Base-by-base conservation (phyloP, 2,329 filamentous ascomycete species). In the Colletotrichum cuscutae region DNA sequence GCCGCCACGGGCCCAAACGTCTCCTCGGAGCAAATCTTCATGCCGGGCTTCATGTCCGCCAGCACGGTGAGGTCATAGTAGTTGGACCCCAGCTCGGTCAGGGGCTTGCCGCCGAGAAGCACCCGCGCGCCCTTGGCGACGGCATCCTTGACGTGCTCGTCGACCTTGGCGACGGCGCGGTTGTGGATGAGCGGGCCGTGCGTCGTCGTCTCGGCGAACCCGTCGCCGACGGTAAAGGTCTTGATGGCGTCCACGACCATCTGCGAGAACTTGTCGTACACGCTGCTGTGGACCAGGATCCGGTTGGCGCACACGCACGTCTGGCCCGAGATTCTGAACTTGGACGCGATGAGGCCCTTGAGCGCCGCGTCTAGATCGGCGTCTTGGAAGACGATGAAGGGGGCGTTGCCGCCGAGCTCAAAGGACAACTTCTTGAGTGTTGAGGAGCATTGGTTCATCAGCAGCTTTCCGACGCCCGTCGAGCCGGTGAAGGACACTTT, bases 401-500 rank as follows among this genome's bases (percentile, higher is more conserved):
- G 90, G 7, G 87, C 90, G 81, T 93, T 93, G 66, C 91, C 91
- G 32, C 91, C 91, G 12, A 90, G 90, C 81, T 92, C 91, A 12
- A 92, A 85, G 1, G 90, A 92, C 68, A 92, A 89, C 78, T 91
- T 92, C 82, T 92, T 92, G 77, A 91, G 82, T 73, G 86, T 94
- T 0, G 88, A 82, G 11, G 90, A 87, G 0, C 93, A 93, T 82
- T 89, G 87, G 79, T 93, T 94, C 92, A 95, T 95, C 76, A 95
- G 93, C 64, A 92, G 87, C 72, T 90, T 89, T 13, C 91, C 94
- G 0, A 93, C 95, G 1, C 85, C 84, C 0, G 93, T 95, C 8
- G 91, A 93, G 52, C 94, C 94, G 0, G 94, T 95, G 75, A 95
- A 95, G 0, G 93, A 92, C 73, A 96, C 87, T 84, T 95, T 95